Conservation (phyloP, 2,329 filamentous ascomycete species). For the Cytospora piceae region DNA sequence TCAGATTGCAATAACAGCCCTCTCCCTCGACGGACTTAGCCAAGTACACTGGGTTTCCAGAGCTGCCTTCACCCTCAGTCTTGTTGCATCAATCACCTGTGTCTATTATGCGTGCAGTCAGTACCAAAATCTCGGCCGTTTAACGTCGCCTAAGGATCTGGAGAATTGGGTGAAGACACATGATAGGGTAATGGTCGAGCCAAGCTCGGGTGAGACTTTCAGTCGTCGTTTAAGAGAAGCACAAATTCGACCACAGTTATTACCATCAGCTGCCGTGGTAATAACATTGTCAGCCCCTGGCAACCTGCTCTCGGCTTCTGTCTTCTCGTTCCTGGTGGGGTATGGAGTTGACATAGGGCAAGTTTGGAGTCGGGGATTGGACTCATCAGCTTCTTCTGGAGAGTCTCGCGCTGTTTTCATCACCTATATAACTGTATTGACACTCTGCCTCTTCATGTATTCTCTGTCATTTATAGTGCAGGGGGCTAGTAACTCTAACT, state of each 20-base stretch:
- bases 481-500: not conserved
- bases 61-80: slow-evolving; percentile 3
- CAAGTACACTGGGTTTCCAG: slow-evolving; percentile 1
- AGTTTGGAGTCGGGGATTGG: not conserved
- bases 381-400: not conserved
- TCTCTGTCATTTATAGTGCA: not conserved
- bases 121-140: not conserved
- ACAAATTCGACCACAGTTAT: too few species aligned
- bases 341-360: not conserved
- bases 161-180: not conserved
- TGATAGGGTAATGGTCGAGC: too few species aligned
- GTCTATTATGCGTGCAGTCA: not conserved
- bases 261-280: not conserved
- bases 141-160: not conserved
- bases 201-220: too few species aligned
- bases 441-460: not conserved
- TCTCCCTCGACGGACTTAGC: not conserved
- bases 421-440: not conserved
- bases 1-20: not conserved
- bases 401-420: not conserved
- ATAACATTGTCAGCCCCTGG: not conserved
- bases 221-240: too few species aligned
- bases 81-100: not conserved
- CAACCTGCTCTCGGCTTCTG: slow-evolving; percentile 2
- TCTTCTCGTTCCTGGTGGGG: not conserved